Evolutionary conservation across 257 asterid species (phyloP).

Genomic region (Solanum piurae): DNA sequence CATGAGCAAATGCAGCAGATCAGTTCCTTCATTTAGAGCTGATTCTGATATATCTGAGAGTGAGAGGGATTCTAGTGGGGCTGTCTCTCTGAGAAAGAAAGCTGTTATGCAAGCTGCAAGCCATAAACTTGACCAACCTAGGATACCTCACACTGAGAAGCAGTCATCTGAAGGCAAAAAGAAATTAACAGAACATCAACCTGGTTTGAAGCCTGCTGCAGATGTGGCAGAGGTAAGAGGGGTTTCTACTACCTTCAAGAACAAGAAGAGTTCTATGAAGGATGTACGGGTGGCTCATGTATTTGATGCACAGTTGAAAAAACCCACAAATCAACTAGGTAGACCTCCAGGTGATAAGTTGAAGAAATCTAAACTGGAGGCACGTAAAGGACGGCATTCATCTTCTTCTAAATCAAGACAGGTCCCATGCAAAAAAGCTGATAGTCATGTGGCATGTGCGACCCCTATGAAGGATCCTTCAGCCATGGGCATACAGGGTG

Average conservation of each 20-base stretch:
- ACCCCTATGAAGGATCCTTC: slow-evolving; percentile 22
- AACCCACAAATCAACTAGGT: slow-evolving; percentile 19
- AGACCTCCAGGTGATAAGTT: slow-evolving; percentile 25
- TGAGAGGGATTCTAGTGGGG: slow-evolving; percentile 5
- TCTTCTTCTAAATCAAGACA: slow-evolving; percentile 33
- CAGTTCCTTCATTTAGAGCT: neutral
- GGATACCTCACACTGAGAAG: slow-evolving; percentile 13
- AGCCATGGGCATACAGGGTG: slow-evolving; percentile 13
- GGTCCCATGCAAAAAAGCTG: slow-evolving; percentile 25
- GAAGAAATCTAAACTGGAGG: slow-evolving; percentile 31
- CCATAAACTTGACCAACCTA: neutral
- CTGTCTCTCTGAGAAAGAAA: neutral
- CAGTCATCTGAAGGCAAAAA: slow-evolving; percentile 32
- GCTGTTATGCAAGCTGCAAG: slow-evolving; percentile 5
- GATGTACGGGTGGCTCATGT: slow-evolving; percentile 14
- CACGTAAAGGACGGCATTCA: slow-evolving; percentile 21
- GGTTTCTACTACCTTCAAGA: slow-evolving; percentile 21
- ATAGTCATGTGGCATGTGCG: slow-evolving; percentile 22
- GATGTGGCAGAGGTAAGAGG: slow-evolving; percentile 22
- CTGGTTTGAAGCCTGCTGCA: slow-evolving; percentile 24
- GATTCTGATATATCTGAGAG: slow-evolving; percentile 6
- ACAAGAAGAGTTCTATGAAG: slow-evolving; percentile 31
- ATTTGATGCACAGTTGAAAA: slow-evolving; percentile 17
- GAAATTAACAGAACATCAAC: slow-evolving; percentile 33
- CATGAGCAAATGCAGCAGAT: neutral